phyloP scores from a whole-genome alignment of 345 rosid genomes.

The Sonneratia caseolaris region DNA sequence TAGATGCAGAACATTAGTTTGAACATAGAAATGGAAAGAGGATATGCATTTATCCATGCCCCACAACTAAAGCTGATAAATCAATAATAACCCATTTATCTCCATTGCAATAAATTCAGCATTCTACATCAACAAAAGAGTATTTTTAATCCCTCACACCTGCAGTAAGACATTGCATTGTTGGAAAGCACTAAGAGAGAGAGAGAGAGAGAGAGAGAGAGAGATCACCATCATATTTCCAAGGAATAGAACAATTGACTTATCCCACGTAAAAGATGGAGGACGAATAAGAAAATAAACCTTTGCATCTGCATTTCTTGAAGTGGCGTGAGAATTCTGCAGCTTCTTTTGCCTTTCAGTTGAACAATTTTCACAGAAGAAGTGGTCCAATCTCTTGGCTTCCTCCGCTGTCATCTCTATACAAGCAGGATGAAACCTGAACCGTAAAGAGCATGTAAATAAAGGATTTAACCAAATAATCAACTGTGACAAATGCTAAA shows the following conservation, averaged over 20 bases:
- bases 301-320: slow-evolving; percentile 54
- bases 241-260: not conserved
- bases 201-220: not conserved
- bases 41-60: too few species aligned
- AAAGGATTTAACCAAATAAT: slow-evolving; percentile 1
- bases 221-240: not conserved
- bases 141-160: too few species aligned
- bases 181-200: not conserved
- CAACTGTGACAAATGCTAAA: not conserved
- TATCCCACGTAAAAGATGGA: too few species aligned
- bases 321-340: slow-evolving; percentile 40
- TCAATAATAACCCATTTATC: too few species aligned
- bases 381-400: slow-evolving; percentile 70
- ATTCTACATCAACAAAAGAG: too few species aligned
- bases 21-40: too few species aligned
- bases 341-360: slow-evolving; percentile 51
- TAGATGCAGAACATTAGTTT: too few species aligned
- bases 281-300: slow-evolving; percentile 20
- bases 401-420: slow-evolving; percentile 79
- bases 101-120: too few species aligned
- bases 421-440: slow-evolving; percentile 99
- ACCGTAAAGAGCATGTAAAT: slow-evolving; percentile 40
- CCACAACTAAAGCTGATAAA: too few species aligned
- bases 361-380: slow-evolving; percentile 79
- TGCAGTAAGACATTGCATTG: not conserved